These are phyloP conservation scores for Mycothermus thermophilus DNA, from an alignment of 495 filamentous ascomycete genomes.

Conservation along the genomic window DNA sequence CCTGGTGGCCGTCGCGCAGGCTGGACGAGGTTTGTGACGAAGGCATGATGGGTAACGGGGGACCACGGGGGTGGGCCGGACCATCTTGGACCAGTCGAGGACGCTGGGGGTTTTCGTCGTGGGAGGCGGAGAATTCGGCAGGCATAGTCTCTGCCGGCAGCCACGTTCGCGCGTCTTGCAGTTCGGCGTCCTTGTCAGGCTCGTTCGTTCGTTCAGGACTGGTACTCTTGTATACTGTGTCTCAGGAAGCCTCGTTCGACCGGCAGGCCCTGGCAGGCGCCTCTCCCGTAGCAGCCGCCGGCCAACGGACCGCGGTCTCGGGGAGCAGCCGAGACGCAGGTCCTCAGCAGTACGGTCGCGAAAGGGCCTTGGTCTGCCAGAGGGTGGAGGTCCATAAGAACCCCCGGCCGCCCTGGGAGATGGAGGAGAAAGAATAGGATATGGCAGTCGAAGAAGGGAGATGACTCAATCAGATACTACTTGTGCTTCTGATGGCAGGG, in stretches of 20 bases:
- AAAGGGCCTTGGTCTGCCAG: constrained; percentile 36
- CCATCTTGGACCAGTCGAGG: constrained; percentile 22
- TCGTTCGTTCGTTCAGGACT: neutral
- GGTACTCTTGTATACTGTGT: constrained; percentile 11
- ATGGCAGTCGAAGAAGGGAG: no score
- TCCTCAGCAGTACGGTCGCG: constrained; percentile 49
- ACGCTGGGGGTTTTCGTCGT: constrained; percentile 20
- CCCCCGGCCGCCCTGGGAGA: constrained; percentile 13
- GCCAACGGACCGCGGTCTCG: constrained; percentile 36
- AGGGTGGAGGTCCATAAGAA: constrained; percentile 50
- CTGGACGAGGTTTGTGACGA: constrained; percentile 1
- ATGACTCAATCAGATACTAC: neutral
- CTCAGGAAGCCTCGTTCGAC: no score
- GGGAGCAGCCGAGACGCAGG: constrained; percentile 25
- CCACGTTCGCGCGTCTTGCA: neutral
- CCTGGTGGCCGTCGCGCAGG: constrained; percentile 1
- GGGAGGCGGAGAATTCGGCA: constrained; percentile 23
- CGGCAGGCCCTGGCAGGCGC: constrained; percentile 16
- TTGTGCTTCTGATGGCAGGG: constrained; percentile 1
- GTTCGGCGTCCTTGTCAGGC: constrained; percentile 13
- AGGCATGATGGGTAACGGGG: constrained; percentile 33
- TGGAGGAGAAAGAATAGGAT: no score
- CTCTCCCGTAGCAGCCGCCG: constrained; percentile 11
- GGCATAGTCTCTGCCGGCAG: constrained; percentile 29
- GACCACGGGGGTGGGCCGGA: constrained; percentile 16